Evolutionary conservation across 495 filamentous ascomycete genomes (phyloP).

Genomic region (Neurospora sp.): DNA sequence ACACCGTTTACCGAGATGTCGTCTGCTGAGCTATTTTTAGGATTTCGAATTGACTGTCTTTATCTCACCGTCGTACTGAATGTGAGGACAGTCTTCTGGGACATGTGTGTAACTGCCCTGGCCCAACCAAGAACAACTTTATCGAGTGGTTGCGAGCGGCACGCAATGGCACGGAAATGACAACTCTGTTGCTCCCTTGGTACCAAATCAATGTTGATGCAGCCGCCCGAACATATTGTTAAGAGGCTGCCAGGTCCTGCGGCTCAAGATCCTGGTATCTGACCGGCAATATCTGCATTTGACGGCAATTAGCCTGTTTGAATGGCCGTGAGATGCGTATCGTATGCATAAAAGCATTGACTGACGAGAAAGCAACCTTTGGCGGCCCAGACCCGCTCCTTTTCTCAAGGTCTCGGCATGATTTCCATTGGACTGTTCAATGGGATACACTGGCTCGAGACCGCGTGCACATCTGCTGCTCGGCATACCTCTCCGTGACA

Average conservation of each 20-base stretch:
- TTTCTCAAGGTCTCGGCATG: conserved; percentile 5
- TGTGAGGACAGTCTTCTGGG: not conserved
- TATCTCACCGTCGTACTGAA: not conserved
- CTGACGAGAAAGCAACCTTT: conserved; percentile 1
- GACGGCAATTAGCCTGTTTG: conserved; percentile 22
- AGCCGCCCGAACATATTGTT: not conserved
- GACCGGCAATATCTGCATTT: conserved; percentile 11
- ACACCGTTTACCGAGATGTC: not conserved
- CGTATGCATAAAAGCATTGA: not conserved
- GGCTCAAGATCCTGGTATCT: not conserved
- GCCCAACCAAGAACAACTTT: conserved; percentile 4
- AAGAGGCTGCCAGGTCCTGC: conserved; percentile 2
- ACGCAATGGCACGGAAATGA: conserved; percentile 14
- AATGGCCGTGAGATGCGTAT: not conserved
- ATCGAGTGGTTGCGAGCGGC: conserved; percentile 12
- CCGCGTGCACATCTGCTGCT: conserved; percentile 1
- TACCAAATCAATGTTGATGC: conserved; percentile 5
- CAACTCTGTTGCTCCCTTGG: conserved; percentile 3
- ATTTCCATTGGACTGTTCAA: conserved; percentile 3
- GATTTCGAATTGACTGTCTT: not conserved
- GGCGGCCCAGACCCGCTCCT: conserved; percentile 1
- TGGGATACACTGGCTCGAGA: conserved; percentile 3
- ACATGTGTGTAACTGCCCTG: not conserved
- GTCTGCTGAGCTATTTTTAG: not conserved
- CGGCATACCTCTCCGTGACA: conserved; percentile 18